phyloP scores from a whole-genome alignment of 495 filamentous ascomycete species.

The Cetradonia linearis region DNA sequence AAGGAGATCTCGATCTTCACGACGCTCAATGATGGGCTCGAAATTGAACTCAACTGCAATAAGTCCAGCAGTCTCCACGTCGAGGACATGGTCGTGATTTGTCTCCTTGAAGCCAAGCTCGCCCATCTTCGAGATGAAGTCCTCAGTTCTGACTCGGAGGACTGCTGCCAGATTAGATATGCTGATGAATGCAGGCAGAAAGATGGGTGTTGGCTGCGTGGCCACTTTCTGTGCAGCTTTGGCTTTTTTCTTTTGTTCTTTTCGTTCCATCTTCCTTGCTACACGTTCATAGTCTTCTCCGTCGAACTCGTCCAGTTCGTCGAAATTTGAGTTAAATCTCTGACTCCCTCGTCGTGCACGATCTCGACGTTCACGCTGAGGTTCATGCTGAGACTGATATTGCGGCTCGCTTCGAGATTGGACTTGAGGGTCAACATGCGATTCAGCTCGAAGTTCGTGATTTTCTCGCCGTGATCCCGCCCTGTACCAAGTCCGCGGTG shows the following conservation, averaged over 20 bases:
- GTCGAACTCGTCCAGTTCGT: constrained; percentile 10
- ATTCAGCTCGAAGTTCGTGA: neutral
- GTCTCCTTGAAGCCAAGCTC: constrained; percentile 79
- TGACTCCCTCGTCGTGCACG: constrained; percentile 1
- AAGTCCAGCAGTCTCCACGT: constrained; percentile 80
- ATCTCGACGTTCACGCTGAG: neutral
- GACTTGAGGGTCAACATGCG: neutral
- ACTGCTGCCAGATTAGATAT: constrained; percentile 73
- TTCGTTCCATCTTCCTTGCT: constrained; percentile 33
- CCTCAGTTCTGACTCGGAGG: constrained; percentile 57
- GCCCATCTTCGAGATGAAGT: constrained; percentile 65
- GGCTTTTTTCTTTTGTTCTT: constrained; percentile 37
- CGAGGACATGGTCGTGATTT: constrained; percentile 67
- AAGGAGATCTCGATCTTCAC: constrained; percentile 57
- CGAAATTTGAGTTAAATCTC: neutral
- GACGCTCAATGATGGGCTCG: constrained; percentile 72
- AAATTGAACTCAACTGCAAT: constrained; percentile 90
- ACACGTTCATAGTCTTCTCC: constrained; percentile 27
- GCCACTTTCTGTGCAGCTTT: constrained; percentile 33
- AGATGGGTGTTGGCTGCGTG: constrained; percentile 49
- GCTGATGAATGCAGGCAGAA: constrained; percentile 83
- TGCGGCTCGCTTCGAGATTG: too few relatives aligned
- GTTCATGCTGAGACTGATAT: neutral
- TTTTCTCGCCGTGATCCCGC: neutral
- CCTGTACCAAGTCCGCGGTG: neutral